Percentiles rank a stretch among this genome's conserved stretches.
Conservation (phyloP, 148 eudicot genomes). For the Persicaria maculosa region DNA sequence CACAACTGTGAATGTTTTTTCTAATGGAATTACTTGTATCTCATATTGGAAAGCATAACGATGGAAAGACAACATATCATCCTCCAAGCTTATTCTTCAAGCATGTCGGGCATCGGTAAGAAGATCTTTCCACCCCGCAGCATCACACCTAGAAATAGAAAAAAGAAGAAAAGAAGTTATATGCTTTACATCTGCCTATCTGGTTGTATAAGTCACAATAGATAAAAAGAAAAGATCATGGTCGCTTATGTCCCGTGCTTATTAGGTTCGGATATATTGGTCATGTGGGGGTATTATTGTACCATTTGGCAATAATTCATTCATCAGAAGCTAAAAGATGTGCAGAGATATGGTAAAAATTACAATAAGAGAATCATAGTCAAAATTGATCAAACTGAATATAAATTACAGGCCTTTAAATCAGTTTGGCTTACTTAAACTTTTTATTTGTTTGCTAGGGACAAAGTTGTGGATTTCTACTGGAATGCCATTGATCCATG, state of each 20-base stretch:
- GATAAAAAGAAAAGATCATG: background rate
- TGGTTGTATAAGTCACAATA: background rate
- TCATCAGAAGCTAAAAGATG: background rate
- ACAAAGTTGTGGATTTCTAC: slow-evolving; percentile 92
- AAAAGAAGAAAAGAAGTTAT: background rate
- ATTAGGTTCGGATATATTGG: no score
- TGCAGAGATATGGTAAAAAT: background rate
- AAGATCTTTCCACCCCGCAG: slow-evolving; percentile 6
- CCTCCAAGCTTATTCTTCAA: slow-evolving; percentile 76
- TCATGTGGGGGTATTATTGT: background rate
- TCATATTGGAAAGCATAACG: slow-evolving; percentile 38
- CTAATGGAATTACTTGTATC: no score
- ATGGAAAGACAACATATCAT: slow-evolving; percentile 24
- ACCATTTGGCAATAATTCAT: background rate
- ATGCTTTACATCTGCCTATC: background rate
- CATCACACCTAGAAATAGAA: background rate
- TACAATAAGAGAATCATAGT: background rate
- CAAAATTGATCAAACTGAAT: background rate
- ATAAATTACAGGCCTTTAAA: background rate
- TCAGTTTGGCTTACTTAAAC: background rate
- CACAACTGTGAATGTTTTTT: no score
- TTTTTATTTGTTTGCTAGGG: slow-evolving; percentile 33
- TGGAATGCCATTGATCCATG: slow-evolving; percentile 92
- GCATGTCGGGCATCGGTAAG: slow-evolving; percentile 90
- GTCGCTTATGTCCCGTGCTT: background rate